These are phyloP conservation scores for Rhizomucor miehei DNA, from an alignment of 371 early-diverging fungal species.

Conservation along the genomic window DNA sequence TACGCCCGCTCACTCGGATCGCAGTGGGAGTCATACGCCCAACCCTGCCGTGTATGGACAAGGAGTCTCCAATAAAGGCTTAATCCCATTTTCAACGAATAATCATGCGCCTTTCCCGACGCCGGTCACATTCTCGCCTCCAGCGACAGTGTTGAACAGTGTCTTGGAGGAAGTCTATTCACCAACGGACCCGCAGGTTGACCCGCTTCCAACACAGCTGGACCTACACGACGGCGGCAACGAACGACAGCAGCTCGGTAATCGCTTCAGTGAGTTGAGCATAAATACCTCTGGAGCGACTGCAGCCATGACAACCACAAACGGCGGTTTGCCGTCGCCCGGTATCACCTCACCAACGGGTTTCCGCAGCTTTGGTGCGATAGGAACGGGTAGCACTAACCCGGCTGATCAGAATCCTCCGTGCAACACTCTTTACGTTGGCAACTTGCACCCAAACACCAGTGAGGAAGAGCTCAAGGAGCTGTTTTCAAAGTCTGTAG, in stretches of 20 bases:
- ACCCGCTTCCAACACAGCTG: background rate
- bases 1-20: background rate
- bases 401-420: conserved; percentile 88
- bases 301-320: background rate
- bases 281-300: conserved; percentile 5
- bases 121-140: conserved; percentile 1
- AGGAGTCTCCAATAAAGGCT: background rate
- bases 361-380: conserved; percentile 13
- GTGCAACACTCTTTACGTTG: conserved; percentile 94
- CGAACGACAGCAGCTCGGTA: background rate
- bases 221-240: background rate
- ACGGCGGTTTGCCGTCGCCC: conserved; percentile 14
- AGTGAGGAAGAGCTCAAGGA: conserved; percentile 82
- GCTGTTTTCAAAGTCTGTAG: conserved; percentile 71
- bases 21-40: background rate
- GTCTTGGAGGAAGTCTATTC: conserved; percentile 12
- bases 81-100: background rate
- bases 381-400: conserved; percentile 29
- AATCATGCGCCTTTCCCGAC: background rate
- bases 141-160: conserved; percentile 12
- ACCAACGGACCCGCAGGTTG: too few relatives aligned
- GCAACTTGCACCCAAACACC: conserved; percentile 83
- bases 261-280: conserved; percentile 6
- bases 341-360: conserved; percentile 17
- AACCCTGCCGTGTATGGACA: background rate